phyloP scores from a whole-genome alignment of 805 yeast genomes.

The Kodamaea jinghongensis region DNA sequence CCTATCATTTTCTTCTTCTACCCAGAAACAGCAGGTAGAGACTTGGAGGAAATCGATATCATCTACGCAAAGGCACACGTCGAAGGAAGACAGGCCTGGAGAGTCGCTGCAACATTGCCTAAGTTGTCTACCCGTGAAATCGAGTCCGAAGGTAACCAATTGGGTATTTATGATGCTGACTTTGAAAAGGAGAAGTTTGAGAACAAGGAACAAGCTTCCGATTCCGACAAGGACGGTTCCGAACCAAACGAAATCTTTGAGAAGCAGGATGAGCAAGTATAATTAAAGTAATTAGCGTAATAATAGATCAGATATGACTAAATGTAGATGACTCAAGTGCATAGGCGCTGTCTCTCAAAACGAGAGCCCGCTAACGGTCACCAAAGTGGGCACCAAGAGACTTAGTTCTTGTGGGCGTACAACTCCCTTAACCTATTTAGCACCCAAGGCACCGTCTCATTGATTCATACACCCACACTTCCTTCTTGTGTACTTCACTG shows the following conservation, averaged over 20 bases:
- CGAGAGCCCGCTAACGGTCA: no score
- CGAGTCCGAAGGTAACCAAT: constrained; percentile 55
- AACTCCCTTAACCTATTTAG: no score
- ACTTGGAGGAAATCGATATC: constrained; percentile 49
- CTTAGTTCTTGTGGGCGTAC: no score
- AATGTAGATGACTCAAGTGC: no score
- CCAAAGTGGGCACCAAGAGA: no score
- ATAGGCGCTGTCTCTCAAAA: no score
- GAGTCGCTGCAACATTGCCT: constrained; percentile 64
- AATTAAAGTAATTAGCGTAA: no score
- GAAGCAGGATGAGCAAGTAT: constrained; percentile 1
- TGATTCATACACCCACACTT: no score
- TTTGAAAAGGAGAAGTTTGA: constrained; percentile 38
- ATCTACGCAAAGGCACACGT: constrained; percentile 60
- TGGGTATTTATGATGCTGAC: constrained; percentile 51
- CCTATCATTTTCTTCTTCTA: constrained; percentile 44
- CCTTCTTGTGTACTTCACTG: no score
- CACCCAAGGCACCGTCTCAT: no score
- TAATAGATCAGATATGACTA: no score
- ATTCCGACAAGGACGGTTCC: constrained; percentile 9
- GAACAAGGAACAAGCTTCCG: constrained; percentile 27
- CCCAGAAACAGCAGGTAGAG: constrained; percentile 46
- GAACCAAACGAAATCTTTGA: constrained; percentile 5
- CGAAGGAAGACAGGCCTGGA: constrained; percentile 58
- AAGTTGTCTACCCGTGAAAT: constrained; percentile 54